Evolutionary conservation across 2,329 filamentous ascomycete genomes (phyloP), one percentile per base, ranked within the genome.

Genomic region (Metarhizium brunneum): DNA sequence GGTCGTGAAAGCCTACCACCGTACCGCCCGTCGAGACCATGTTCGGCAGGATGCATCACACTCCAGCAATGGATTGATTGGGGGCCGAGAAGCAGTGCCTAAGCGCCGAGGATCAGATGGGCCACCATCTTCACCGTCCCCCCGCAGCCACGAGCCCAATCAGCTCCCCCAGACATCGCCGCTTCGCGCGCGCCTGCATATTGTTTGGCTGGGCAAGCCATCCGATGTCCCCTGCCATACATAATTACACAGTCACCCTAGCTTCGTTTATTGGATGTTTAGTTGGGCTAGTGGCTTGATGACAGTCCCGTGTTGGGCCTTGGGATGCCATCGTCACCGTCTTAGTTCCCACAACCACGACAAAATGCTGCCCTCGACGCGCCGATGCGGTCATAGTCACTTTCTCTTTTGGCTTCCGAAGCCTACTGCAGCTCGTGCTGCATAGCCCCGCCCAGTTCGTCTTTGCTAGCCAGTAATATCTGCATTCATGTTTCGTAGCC

Each of bases 171-270:
- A 58, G 58, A 55, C 51, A 57, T 63, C 61, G 55, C 60, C 58
- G 51, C 59, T 70, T 73, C 68, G 69, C 71, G 70, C 71, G 70
- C 71, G 70, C 69, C 68, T 73, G 66, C 67, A 68, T 68, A 61
- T 66, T 59, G 62, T 57, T 57, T 58, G 57, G 47, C 47, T 56
- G 45, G 29, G 56, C 53, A 54, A 50, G 48, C 42, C 52, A 47
- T 42, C 48, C 60, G 57, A 51, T 53, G 52, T 60, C 62, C 61
- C 59, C 58, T 64, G 62, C 65, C 59, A 62, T 52, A 67, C 63
- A 71, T 70, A 70, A 69, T 69, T 73, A 73, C 65, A 66, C 64
- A 45, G 52, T 36, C 57, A 47, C 53, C 54, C 60, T 43, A 32
- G 49, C 38, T 4, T 16, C 6, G 38, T 45, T 68, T 57, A 75